Evolutionary conservation across 352 stramenopile species (phyloP).

Genomic region (Lagenidium giganteum): DNA sequence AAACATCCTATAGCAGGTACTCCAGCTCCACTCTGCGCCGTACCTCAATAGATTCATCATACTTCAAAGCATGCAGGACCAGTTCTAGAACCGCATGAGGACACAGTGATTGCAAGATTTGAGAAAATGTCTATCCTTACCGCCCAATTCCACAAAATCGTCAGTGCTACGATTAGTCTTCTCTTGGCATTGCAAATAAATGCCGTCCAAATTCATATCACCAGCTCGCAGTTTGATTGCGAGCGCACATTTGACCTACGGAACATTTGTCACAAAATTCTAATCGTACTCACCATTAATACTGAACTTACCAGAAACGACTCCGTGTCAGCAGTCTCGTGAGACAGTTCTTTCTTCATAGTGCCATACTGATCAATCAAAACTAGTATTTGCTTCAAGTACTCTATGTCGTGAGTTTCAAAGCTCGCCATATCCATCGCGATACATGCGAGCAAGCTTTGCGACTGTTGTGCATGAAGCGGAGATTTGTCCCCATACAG

Average conservation of each 20-base stretch:
- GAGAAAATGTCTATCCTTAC: constrained; percentile 14
- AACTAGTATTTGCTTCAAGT: constrained; percentile 31
- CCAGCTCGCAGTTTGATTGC: constrained; percentile 52
- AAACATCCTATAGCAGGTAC: too few species aligned
- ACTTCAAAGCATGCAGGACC: constrained; percentile 47
- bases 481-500: constrained; percentile 31
- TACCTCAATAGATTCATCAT: constrained; percentile 44
- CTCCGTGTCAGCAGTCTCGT: constrained; percentile 11
- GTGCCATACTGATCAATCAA: constrained; percentile 37
- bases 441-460: constrained; percentile 58
- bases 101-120: too few species aligned
- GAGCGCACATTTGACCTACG: constrained; percentile 39
- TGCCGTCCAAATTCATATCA: constrained; percentile 43
- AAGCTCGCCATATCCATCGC: constrained; percentile 48
- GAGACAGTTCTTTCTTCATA: constrained; percentile 15
- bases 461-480: constrained; percentile 23
- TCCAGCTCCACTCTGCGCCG: too few species aligned
- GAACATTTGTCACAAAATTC: not conserved
- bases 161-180: constrained; percentile 20
- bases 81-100: constrained; percentile 59
- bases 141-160: constrained; percentile 52
- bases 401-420: constrained; percentile 30
- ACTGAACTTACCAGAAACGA: constrained; percentile 28
- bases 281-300: not conserved
- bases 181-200: constrained; percentile 48